Percentiles rank a stretch among this genome's conserved stretches.
Evolutionary conservation across 495 filamentous ascomycete species (phyloP).

Genomic region (Penicillium taxi): DNA sequence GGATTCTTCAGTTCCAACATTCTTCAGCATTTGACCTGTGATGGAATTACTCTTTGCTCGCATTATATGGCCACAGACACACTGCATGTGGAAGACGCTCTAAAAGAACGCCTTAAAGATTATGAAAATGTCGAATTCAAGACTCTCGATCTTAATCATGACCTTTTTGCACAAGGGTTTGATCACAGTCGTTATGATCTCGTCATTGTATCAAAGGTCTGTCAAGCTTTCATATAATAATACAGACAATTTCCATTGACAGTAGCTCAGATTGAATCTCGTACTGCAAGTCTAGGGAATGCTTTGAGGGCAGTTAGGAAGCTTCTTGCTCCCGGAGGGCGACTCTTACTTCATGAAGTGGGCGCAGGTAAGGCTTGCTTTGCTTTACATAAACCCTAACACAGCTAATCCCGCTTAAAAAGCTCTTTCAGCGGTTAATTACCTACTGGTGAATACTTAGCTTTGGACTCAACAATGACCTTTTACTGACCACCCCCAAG

Average conservation of each 20-base stretch:
- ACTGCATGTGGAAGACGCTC: conserved; percentile 28
- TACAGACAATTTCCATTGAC: background rate
- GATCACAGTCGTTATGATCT: conserved; percentile 40
- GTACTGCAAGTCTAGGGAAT: conserved; percentile 29
- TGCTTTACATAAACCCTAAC: too few relatives aligned
- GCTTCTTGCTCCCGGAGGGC: conserved; percentile 18
- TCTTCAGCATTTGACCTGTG: conserved; percentile 5
- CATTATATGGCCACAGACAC: conserved; percentile 39
- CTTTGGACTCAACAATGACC: conserved; percentile 12
- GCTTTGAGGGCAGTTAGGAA: conserved; percentile 31
- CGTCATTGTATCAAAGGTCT: conserved; percentile 41
- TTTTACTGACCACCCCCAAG: too few relatives aligned
- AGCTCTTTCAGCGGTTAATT: too few relatives aligned
- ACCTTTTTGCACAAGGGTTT: conserved; percentile 43
- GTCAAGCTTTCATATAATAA: background rate
- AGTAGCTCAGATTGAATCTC: conserved; percentile 26
- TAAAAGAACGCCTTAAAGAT: conserved; percentile 24
- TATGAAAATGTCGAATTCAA: conserved; percentile 14
- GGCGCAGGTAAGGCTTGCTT: background rate
- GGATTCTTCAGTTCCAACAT: conserved; percentile 2
- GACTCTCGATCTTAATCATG: conserved; percentile 16
- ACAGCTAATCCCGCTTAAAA: too few relatives aligned
- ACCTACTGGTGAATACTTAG: too few relatives aligned
- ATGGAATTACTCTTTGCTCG: conserved; percentile 18
- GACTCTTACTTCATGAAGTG: conserved; percentile 24